These are phyloP conservation scores for Calendula officinalis DNA, from an alignment of 129 eudicot species.

Conservation along the genomic window DNA sequence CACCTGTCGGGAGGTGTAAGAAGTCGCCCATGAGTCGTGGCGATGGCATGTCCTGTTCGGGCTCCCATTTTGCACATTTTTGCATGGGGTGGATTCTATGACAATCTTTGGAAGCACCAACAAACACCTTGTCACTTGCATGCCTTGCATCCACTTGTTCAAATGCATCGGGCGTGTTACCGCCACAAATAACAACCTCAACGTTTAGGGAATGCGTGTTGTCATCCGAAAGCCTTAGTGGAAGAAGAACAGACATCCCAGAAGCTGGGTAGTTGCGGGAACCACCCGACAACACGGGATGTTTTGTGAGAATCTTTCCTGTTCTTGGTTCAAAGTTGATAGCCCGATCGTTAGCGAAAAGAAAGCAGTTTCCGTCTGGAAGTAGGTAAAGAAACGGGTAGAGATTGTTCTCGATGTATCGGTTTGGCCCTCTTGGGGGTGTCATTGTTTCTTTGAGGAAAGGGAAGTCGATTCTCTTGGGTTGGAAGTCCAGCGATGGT, in stretches of 20 bases:
- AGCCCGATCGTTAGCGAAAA: slow-evolving; percentile 56
- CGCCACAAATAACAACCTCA: slow-evolving; percentile 79
- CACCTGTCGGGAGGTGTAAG: slow-evolving; percentile 67
- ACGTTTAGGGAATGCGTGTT: slow-evolving; percentile 13
- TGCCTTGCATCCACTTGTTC: slow-evolving; percentile 41
- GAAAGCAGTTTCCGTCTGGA: slow-evolving; percentile 59
- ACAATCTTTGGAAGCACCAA: slow-evolving; percentile 58
- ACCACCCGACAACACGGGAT: slow-evolving; percentile 54
- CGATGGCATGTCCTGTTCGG: slow-evolving; percentile 68
- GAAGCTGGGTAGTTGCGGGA: slow-evolving; percentile 80
- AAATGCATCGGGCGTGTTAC: slow-evolving; percentile 49
- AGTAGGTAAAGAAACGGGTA: slow-evolving; percentile 65
- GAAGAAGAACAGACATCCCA: slow-evolving; percentile 51
- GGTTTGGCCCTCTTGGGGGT: slow-evolving; percentile 21
- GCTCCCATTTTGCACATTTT: slow-evolving; percentile 51
- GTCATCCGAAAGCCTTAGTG: slow-evolving; percentile 28
- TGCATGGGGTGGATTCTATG: slow-evolving; percentile 42
- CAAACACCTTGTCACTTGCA: slow-evolving; percentile 23
- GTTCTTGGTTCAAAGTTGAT: slow-evolving; percentile 31
- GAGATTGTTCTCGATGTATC: slow-evolving; percentile 57
- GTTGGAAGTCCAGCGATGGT: slow-evolving; percentile 31
- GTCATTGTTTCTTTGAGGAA: slow-evolving; percentile 58
- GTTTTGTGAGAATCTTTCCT: slow-evolving; percentile 25
- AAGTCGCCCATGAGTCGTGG: slow-evolving; percentile 73
- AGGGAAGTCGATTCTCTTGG: slow-evolving; percentile 39